Percentiles rank a stretch among this genome's conserved stretches.
These are phyloP conservation scores for Botrytis aclada DNA, from an alignment of 2,329 filamentous ascomycete genomes.

Conservation along the genomic window DNA sequence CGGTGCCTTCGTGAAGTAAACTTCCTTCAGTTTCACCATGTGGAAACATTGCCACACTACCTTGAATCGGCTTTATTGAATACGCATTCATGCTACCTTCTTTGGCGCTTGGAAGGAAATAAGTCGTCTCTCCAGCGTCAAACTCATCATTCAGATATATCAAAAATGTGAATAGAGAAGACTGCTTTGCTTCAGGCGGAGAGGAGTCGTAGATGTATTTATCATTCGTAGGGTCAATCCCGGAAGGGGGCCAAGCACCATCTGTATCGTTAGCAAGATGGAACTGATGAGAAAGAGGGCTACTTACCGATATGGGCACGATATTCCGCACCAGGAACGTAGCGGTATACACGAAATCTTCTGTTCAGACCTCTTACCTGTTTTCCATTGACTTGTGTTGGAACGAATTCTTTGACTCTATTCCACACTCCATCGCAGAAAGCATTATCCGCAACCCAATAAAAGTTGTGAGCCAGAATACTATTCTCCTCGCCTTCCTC, in stretches of 20 bases:
- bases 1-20: constrained; percentile 67
- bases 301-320: constrained; percentile 57
- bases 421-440: constrained; percentile 64
- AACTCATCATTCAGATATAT: constrained; percentile 72
- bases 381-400: constrained; percentile 52
- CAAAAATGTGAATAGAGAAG: constrained; percentile 66
- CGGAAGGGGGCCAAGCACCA: constrained; percentile 70
- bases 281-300: not conserved
- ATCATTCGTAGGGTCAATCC: constrained; percentile 47
- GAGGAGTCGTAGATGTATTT: constrained; percentile 65
- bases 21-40: constrained; percentile 66
- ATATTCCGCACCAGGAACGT: constrained; percentile 71
- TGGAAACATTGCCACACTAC: constrained; percentile 64
- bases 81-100: constrained; percentile 69
- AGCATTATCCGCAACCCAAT: constrained; percentile 63
- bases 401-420: constrained; percentile 57
- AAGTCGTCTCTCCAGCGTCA: constrained; percentile 67
- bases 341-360: constrained; percentile 68
- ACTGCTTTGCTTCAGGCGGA: constrained; percentile 56
- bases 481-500: constrained; percentile 60
- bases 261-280: constrained; percentile 39
- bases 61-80: constrained; percentile 65
- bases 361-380: constrained; percentile 62
- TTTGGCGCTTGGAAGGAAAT: constrained; percentile 61
- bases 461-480: constrained; percentile 69